These are phyloP conservation scores for Globisporangium okanoganense DNA, from an alignment of 352 stramenopile genomes.

Conservation along the genomic window DNA sequence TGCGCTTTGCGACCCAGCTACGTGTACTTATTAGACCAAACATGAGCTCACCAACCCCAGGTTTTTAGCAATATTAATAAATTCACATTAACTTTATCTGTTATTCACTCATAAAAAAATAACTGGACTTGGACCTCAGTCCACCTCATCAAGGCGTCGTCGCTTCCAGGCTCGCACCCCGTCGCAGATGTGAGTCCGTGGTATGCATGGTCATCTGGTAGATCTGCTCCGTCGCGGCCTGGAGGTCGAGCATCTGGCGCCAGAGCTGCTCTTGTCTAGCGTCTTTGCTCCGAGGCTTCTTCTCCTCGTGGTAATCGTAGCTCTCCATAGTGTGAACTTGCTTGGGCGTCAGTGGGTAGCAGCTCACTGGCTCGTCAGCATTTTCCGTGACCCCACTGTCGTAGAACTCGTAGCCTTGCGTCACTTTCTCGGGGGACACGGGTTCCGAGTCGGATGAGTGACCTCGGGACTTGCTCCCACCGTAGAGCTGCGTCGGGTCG, in stretches of 20 bases:
- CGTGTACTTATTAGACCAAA: no score
- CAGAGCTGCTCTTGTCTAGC: slow-evolving; percentile 7
- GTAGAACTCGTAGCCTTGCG: background rate
- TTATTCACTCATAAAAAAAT: no score
- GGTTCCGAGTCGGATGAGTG: slow-evolving; percentile 9
- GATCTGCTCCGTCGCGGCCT: slow-evolving; percentile 1
- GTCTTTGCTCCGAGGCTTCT: background rate
- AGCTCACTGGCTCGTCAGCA: background rate
- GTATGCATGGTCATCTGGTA: slow-evolving; percentile 12
- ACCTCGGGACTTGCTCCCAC: background rate
- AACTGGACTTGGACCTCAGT: no score
- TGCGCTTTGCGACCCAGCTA: no score
- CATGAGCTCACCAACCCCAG: no score
- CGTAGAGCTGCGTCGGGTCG: slow-evolving; percentile 6
- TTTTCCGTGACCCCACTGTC: background rate
- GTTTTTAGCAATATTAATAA: no score
- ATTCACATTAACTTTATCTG: no score
- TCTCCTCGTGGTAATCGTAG: background rate
- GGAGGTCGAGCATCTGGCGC: slow-evolving; percentile 9
- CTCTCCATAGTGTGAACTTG: background rate
- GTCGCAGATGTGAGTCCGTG: background rate
- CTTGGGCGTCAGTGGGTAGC: background rate
- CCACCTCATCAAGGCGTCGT: no score
- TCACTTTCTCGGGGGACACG: background rate
- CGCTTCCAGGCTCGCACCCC: no score